Base-by-base conservation (phyloP, 495 filamentous ascomycete genomes). In the Penicillium dipodomyicola region DNA sequence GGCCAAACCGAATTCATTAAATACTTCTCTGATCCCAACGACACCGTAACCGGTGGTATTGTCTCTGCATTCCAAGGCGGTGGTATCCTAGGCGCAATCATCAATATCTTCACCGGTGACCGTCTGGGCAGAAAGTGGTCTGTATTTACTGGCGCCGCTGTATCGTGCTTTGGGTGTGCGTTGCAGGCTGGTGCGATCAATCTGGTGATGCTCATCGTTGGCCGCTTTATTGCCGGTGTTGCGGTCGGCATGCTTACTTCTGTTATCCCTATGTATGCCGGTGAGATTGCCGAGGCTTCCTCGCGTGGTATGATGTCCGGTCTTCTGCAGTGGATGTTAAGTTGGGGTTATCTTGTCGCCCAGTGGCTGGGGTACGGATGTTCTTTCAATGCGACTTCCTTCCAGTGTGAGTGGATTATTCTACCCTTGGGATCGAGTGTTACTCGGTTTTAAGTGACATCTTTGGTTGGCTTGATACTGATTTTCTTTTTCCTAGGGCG, bases 161-260 rank as follows among this genome's bases (percentile, higher is more conserved):
- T 74, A 42, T 76, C 77, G 5, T 62, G 65, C 8, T 56, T 80
- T 17, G 78, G 77, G 1, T 77, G 72, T 37, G 74, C 74, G 0
- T 59, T 81, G 35, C 27, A 29, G 27, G 27, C 27, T 29, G 76
- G 74, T 4, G 71, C 78, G 0, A 64, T 73, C 11, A 75, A 75
- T 55, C 75, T 79, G 64, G 63, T 59, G 2, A 81, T 81, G 76
- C 64, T 81, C 2, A 77, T 80, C 43, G 61, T 73, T 49, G 77
- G 78, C 14, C 74, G 78, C 12, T 71, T 80, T 11, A 65, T 80
- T 39, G 73, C 77, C 14, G 77, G 77, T 10, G 71, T 67, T 22
- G 77, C 27, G 27, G 27, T 29, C 2, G 27, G 27, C 27, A 29
- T 29, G 27, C 27, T 29, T 29, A 29, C 27, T 5, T 29, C 27